Percentiles rank a stretch among this genome's conserved stretches.
phyloP scores from a whole-genome alignment of 1,139 yeast genomes.

The Meyerozyma athensensis region DNA sequence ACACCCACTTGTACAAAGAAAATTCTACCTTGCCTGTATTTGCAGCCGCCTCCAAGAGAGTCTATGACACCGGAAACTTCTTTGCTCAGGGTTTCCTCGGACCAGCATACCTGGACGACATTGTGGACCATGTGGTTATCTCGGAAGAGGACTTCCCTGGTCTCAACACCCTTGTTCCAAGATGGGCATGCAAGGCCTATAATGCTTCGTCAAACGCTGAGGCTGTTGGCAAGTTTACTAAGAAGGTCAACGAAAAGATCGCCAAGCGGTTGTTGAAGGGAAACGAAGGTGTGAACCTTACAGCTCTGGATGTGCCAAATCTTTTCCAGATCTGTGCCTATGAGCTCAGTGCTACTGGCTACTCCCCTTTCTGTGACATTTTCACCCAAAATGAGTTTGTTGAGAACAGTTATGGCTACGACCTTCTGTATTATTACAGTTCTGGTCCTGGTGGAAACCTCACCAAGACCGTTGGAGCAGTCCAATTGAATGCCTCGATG shows the following conservation, averaged over 20 bases:
- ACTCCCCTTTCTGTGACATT: constrained; percentile 46
- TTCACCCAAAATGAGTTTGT: constrained; percentile 48
- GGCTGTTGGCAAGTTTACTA: constrained; percentile 15
- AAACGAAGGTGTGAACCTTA: constrained; percentile 40
- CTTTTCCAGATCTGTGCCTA: constrained; percentile 48
- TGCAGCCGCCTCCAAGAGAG: constrained; percentile 29
- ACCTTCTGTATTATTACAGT: constrained; percentile 42
- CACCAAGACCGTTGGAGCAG: constrained; percentile 42
- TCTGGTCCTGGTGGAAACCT: constrained; percentile 48
- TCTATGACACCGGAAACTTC: constrained; percentile 25
- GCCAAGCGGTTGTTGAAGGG: constrained; percentile 32
- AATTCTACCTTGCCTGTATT: constrained; percentile 26
- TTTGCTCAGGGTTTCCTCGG: constrained; percentile 34
- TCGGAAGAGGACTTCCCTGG: constrained; percentile 25
- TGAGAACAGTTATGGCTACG: constrained; percentile 39
- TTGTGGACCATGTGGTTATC: constrained; percentile 20
- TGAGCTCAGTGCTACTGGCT: constrained; percentile 48
- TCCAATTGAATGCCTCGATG: constrained; percentile 45
- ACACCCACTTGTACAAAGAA: constrained; percentile 23
- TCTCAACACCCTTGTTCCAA: constrained; percentile 27
- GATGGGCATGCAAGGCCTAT: constrained; percentile 24
- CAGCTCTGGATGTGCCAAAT: constrained; percentile 35
- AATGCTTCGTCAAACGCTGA: constrained; percentile 16
- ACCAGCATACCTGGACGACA: constrained; percentile 15
- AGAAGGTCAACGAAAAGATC: constrained; percentile 27